Evolutionary conservation across 1,284 basidiomycete species (phyloP).

Genomic region (Blastosporella zonata): DNA sequence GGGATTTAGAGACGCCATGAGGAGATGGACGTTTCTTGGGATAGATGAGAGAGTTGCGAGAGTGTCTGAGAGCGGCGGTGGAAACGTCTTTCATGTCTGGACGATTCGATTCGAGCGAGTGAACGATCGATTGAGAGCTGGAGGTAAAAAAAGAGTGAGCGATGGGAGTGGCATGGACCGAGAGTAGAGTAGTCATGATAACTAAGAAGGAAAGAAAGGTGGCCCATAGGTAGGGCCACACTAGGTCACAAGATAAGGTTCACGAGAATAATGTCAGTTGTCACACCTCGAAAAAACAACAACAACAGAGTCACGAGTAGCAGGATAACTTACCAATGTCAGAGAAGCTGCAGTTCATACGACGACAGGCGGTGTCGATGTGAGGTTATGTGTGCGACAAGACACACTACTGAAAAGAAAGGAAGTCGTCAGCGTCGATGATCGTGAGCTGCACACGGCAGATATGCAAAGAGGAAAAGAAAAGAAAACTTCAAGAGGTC

Average conservation of each 20-base stretch:
- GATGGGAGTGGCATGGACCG: slow-evolving; percentile 13
- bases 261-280: background rate
- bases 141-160: slow-evolving; percentile 24
- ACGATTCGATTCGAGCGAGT: slow-evolving; percentile 37
- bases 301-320: slow-evolving; percentile 12
- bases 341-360: slow-evolving; percentile 34
- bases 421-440: slow-evolving; percentile 52
- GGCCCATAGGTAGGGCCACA: background rate
- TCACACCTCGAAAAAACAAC: slow-evolving; percentile 13
- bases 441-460: slow-evolving; percentile 40
- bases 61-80: slow-evolving; percentile 49
- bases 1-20: slow-evolving; percentile 65
- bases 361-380: slow-evolving; percentile 24
- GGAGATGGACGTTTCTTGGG: slow-evolving; percentile 82
- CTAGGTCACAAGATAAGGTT: slow-evolving; percentile 13
- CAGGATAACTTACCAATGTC: slow-evolving; percentile 34
- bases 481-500: slow-evolving; percentile 23
- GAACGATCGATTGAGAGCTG: slow-evolving; percentile 45
- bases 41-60: slow-evolving; percentile 62
- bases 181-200: slow-evolving; percentile 13
- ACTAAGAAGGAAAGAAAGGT: slow-evolving; percentile 14
- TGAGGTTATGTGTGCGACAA: slow-evolving; percentile 22
- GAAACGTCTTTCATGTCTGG: slow-evolving; percentile 74
- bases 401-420: slow-evolving; percentile 33
- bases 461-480: slow-evolving; percentile 8